These are phyloP conservation scores for Pseudonitzschia multistriata DNA, from an alignment of 108 stramenopile species.

Conservation along the genomic window DNA sequence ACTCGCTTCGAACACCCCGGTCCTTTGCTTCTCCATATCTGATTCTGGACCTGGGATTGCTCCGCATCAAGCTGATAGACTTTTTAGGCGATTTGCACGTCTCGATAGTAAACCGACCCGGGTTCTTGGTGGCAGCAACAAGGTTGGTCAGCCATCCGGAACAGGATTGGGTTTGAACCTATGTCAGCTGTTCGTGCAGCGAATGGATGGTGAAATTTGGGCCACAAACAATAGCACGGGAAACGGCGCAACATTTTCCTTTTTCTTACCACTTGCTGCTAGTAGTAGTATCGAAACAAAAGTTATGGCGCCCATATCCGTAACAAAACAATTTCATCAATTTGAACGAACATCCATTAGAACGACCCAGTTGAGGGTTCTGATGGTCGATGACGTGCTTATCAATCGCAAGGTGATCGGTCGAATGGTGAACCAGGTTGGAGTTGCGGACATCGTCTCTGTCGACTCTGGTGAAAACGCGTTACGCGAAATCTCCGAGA, in stretches of 20 bases:
- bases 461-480: slow-evolving; percentile 10
- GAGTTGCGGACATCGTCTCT: slow-evolving; percentile 2
- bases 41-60: slow-evolving; percentile 19
- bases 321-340: not conserved
- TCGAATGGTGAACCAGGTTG: slow-evolving; percentile 12
- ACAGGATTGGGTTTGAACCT: slow-evolving; percentile 27
- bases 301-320: not conserved
- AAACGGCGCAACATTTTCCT: slow-evolving; percentile 17
- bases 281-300: not conserved
- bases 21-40: slow-evolving; percentile 10
- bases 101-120: slow-evolving; percentile 6
- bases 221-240: slow-evolving; percentile 18
- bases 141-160: slow-evolving; percentile 19
- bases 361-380: slow-evolving; percentile 13
- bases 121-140: slow-evolving; percentile 7
- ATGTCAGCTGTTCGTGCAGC: slow-evolving; percentile 17
- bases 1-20: not conserved
- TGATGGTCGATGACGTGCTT: slow-evolving; percentile 22
- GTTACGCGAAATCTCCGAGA: not conserved
- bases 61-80: not conserved
- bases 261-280: slow-evolving; percentile 13
- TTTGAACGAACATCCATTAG: not conserved
- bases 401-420: slow-evolving; percentile 26
- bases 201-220: slow-evolving; percentile 25
- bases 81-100: slow-evolving; percentile 17